Conservation (phyloP, 495 filamentous ascomycete genomes). For the Xylaria grammica region DNA sequence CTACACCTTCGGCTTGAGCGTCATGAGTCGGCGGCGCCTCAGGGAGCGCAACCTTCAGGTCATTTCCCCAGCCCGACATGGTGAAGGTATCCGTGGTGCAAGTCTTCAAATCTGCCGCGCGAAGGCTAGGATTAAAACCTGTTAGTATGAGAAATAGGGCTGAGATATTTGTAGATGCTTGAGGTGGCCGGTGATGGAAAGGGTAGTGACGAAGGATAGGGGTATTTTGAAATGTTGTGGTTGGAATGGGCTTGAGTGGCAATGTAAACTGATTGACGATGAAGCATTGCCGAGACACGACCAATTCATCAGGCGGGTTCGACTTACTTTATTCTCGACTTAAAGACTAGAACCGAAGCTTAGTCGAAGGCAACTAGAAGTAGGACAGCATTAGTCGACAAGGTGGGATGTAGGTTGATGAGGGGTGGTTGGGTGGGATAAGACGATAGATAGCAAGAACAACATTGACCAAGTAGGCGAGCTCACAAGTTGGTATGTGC, state of each 20-base stretch:
- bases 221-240: neutral
- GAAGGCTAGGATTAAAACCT: neutral
- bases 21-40: constrained; percentile 21
- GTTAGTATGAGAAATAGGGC: neutral
- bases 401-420: neutral
- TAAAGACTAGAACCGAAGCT: neutral
- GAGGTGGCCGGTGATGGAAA: too few relatives aligned
- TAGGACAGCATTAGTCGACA: neutral
- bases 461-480: neutral
- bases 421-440: neutral
- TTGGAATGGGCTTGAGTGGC: neutral
- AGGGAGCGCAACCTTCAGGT: constrained; percentile 39
- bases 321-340: neutral
- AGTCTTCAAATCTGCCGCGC: neutral
- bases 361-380: neutral
- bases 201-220: neutral
- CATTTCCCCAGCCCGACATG: constrained; percentile 45
- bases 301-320: neutral
- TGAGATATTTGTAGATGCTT: neutral
- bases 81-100: neutral
- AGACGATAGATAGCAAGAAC: neutral
- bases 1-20: constrained; percentile 25
- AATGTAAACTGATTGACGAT: neutral
- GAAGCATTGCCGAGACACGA: neutral
- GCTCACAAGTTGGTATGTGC: neutral